Percentiles rank a stretch among this genome's conserved stretches.
Evolutionary conservation across 2,329 filamentous ascomycete genomes (phyloP).

Genomic region (Aspergillus fischeri): DNA sequence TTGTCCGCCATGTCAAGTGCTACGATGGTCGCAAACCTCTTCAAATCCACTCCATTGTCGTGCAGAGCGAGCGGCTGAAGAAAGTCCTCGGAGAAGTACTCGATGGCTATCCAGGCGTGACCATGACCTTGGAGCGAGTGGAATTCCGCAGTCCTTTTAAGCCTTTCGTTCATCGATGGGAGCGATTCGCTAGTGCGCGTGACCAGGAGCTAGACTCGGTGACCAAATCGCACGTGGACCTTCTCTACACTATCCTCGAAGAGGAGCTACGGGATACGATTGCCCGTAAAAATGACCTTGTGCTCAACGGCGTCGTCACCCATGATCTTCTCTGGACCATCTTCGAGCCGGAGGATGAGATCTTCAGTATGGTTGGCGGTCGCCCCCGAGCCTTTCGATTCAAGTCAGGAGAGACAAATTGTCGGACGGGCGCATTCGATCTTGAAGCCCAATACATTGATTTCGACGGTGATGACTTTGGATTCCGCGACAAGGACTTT

Average conservation of each 20-base stretch:
- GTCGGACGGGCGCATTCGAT: constrained; percentile 5
- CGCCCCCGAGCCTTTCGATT: constrained; percentile 11
- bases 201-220: constrained; percentile 41
- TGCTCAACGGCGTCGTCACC: constrained; percentile 51
- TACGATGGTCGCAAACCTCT: constrained; percentile 58
- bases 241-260: constrained; percentile 48
- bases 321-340: constrained; percentile 44
- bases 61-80: constrained; percentile 61
- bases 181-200: constrained; percentile 41
- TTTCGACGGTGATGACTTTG: constrained; percentile 18
- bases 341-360: constrained; percentile 31
- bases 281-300: constrained; percentile 49
- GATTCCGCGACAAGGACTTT: constrained; percentile 5
- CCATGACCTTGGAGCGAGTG: constrained; percentile 56
- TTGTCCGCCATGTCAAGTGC: constrained; percentile 56
- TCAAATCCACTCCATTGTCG: constrained; percentile 57
- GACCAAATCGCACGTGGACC: constrained; percentile 45
- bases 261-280: constrained; percentile 52
- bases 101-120: constrained; percentile 57
- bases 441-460: constrained; percentile 13
- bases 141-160: constrained; percentile 59
- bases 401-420: not conserved
- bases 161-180: constrained; percentile 65
- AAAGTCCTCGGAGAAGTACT: constrained; percentile 53
- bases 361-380: constrained; percentile 8